Percentiles rank a stretch among this genome's conserved stretches.
Evolutionary conservation across 108 stramenopile genomes (phyloP).

Genomic region (Aurantiochytrium sp.): DNA sequence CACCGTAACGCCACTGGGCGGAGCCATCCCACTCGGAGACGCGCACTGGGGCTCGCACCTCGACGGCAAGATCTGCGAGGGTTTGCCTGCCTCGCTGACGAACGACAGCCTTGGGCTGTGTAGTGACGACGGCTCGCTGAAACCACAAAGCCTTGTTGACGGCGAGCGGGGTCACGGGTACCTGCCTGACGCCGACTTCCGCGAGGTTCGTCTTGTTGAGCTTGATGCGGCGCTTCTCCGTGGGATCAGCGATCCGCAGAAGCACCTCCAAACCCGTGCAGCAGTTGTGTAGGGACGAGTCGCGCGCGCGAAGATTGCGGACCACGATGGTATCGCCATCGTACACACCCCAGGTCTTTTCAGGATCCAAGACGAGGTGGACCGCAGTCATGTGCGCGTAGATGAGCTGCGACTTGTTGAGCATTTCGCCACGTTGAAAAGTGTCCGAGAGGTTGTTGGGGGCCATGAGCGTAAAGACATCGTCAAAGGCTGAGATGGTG

Average conservation of each 20-base stretch:
- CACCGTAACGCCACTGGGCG: background rate
- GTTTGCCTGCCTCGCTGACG: background rate
- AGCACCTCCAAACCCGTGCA: background rate
- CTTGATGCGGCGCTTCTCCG: background rate
- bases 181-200: background rate
- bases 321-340: background rate
- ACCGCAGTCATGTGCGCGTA: background rate
- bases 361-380: background rate
- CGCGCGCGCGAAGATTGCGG: background rate
- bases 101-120: background rate
- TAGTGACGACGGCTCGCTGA: background rate
- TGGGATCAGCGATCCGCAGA: background rate
- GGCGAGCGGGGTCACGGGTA: background rate
- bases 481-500: background rate
- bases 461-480: background rate
- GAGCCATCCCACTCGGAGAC: constrained; percentile 12
- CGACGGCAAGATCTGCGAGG: background rate
- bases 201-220: background rate
- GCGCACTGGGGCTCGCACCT: background rate
- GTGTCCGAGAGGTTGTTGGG: background rate
- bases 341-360: background rate
- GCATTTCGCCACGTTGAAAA: background rate
- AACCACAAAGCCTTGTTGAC: background rate
- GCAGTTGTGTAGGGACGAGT: background rate
- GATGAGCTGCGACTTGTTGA: background rate